These are phyloP conservation scores for Prunus campanulata DNA, from an alignment of 306 rosid genomes.

Conservation along the genomic window DNA sequence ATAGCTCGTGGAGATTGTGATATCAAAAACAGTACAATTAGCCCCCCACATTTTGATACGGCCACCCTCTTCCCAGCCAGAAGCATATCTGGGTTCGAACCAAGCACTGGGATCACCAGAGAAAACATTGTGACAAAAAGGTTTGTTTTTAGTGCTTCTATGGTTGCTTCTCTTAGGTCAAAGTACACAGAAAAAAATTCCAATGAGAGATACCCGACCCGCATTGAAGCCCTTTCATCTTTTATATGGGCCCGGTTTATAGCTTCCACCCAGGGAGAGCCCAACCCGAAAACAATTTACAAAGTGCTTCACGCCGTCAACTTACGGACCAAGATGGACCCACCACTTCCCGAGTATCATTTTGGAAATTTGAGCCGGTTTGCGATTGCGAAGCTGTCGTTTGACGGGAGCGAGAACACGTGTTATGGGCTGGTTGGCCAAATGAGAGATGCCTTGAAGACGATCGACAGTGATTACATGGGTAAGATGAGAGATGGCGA, in stretches of 20 bases:
- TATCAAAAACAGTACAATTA: not conserved
- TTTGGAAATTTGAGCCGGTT: slow-evolving; percentile 29
- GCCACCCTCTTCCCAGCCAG: slow-evolving; percentile 20
- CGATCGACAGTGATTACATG: slow-evolving; percentile 10
- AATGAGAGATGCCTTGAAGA: slow-evolving; percentile 17
- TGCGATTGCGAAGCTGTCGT: slow-evolving; percentile 11
- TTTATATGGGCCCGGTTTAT: slow-evolving; percentile 12
- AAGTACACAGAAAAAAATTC: not conserved
- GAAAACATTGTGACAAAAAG: slow-evolving; percentile 24
- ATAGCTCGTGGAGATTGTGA: not conserved
- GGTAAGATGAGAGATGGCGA: not conserved
- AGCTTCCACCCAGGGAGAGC: slow-evolving; percentile 20
- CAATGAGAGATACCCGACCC: not conserved
- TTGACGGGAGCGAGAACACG: not conserved
- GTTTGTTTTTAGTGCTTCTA: slow-evolving; percentile 22
- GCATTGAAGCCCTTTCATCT: slow-evolving; percentile 20
- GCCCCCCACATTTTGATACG: slow-evolving; percentile 10
- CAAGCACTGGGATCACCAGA: slow-evolving; percentile 9
- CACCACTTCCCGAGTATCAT: slow-evolving; percentile 12
- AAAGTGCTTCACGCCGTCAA: slow-evolving; percentile 1
- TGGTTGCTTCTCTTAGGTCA: slow-evolving; percentile 11
- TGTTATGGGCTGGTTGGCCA: slow-evolving; percentile 10
- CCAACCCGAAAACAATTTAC: slow-evolving; percentile 5
- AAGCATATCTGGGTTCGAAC: slow-evolving; percentile 6
- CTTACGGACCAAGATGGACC: slow-evolving; percentile 20